Conservation (phyloP, 805 yeast genomes). For the Kuraishia hungarica region DNA sequence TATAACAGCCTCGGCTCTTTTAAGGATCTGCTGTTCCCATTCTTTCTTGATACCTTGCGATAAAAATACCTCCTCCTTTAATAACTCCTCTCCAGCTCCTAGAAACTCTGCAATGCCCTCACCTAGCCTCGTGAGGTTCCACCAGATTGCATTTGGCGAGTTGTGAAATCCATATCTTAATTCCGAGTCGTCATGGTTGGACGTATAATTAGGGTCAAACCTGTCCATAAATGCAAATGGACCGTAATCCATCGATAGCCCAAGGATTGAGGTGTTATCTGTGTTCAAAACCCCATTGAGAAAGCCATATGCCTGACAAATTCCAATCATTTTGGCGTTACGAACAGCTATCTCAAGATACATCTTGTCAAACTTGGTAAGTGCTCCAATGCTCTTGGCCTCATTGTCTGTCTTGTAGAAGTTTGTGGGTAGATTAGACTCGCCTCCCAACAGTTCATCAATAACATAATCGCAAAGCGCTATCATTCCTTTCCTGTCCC, state of each 20-base stretch:
- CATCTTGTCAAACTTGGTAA: slow-evolving; percentile 60
- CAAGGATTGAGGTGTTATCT: slow-evolving; percentile 86
- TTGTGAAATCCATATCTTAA: slow-evolving; percentile 73
- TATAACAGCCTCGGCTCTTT: slow-evolving; percentile 59
- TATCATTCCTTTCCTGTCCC: slow-evolving; percentile 55
- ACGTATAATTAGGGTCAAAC: slow-evolving; percentile 74
- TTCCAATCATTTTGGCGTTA: slow-evolving; percentile 71
- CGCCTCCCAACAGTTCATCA: slow-evolving; percentile 44
- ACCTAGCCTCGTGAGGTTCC: slow-evolving; percentile 82
- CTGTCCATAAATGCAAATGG: slow-evolving; percentile 89
- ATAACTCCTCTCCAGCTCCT: slow-evolving; percentile 55
- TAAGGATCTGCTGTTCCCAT: slow-evolving; percentile 39
- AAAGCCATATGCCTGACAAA: slow-evolving; percentile 89
- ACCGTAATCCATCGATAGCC: slow-evolving; percentile 87
- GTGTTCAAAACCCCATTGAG: slow-evolving; percentile 92
- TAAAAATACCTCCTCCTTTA: slow-evolving; percentile 34
- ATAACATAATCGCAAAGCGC: slow-evolving; percentile 67
- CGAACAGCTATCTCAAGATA: slow-evolving; percentile 62
- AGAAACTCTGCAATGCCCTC: slow-evolving; percentile 76
- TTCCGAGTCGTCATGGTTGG: slow-evolving; percentile 79
- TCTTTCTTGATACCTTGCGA: slow-evolving; percentile 37
- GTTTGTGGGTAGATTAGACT: slow-evolving; percentile 19
- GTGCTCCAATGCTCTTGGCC: slow-evolving; percentile 21
- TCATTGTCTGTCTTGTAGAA: slow-evolving; percentile 7
- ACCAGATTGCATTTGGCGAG: slow-evolving; percentile 84